A percentile compares a stretch with the other conserved stretches of the same genome.
phyloP scores from a whole-genome alignment of 179 eudicot genomes.

The Drosera spatulata region DNA sequence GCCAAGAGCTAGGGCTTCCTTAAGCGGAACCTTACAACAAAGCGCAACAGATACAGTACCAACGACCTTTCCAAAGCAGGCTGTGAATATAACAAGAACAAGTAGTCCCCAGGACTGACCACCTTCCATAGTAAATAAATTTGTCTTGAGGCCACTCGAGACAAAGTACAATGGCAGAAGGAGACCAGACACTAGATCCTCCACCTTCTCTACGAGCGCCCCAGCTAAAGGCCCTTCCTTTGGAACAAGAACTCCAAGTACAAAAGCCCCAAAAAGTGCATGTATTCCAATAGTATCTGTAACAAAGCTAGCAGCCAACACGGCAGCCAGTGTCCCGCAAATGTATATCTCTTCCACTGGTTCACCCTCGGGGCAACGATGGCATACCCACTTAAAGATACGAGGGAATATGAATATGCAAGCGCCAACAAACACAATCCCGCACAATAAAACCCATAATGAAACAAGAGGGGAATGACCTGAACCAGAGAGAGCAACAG shows the following conservation, averaged over 20 bases:
- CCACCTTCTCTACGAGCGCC: constrained; percentile 73
- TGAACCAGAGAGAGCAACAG: constrained; percentile 71
- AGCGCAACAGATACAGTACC: constrained; percentile 55
- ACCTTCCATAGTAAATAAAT: constrained; percentile 70
- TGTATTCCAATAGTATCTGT: constrained; percentile 84
- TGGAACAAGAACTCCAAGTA: constrained; percentile 65
- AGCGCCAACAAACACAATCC: constrained; percentile 34
- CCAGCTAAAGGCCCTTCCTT: constrained; percentile 78
- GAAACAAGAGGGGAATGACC: constrained; percentile 48
- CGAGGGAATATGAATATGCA: constrained; percentile 34
- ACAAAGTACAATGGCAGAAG: constrained; percentile 69
- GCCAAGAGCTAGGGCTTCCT: constrained; percentile 67
- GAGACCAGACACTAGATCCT: constrained; percentile 34
- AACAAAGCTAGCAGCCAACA: constrained; percentile 68
- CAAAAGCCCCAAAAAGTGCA: constrained; percentile 85
- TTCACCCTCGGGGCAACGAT: constrained; percentile 67
- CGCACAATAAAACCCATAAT: constrained; percentile 64
- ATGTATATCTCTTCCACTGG: constrained; percentile 60
- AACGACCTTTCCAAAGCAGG: constrained; percentile 68
- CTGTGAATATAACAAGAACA: constrained; percentile 53
- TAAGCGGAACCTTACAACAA: constrained; percentile 36
- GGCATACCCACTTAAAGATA: constrained; percentile 39
- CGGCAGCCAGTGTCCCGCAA: constrained; percentile 46
- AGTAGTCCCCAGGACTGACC: constrained; percentile 79
- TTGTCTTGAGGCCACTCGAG: constrained; percentile 81